Evolutionary conservation across 192 early-diverging fungal genomes (phyloP), one percentile per base, ranked within the genome.

Genomic region (Rhizophagus sp.): DNA sequence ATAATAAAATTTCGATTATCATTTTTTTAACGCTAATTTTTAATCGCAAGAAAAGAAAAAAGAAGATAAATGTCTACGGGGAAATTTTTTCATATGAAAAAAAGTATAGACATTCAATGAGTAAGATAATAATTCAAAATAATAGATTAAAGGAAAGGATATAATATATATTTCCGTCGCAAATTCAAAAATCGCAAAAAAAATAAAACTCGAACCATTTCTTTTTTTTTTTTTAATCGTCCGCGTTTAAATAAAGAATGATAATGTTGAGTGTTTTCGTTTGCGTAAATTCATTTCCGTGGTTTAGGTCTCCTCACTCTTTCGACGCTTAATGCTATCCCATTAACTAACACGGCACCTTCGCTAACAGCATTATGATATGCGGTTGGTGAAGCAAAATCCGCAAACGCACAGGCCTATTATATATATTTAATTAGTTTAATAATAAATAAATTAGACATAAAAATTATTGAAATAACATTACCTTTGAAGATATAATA

Each of bases 401-500:
- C 68, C 11, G 36, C 68, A 22, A 70, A 70, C 41, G 68, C 68
- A 19, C 68, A 70, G 4, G 30, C 36, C 68, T 70, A 10, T 22
- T 70, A 30, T 9, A 25, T 12, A 7, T 1, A 22, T 34, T 15
- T 30, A 30, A 22, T 66, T 66, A 30, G 15, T 66, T 30, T 30
- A 15, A 27, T 22, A 66, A 15, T 12, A 33, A 66, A 66, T 33
- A 66, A 30, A 22, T 65, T 27, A 13, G 64, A 33, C 6, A 66
- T 17, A 34, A 13, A 33, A 17, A 17, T 17, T 19, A 70, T 30
- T 69, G 13, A 57, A 50, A 57, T 57, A 57, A 22, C 15, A 52
- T n/a, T 36, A 70, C 68, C n/a, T 70, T 70, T 17, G 68, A 39
- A n/a, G 68, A n/a, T 70, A 70, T 70, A 15, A 70, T 70, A 70